These are phyloP conservation scores for Parathielavia hyrcaniae DNA, from an alignment of 495 filamentous ascomycete genomes.

Conservation along the genomic window DNA sequence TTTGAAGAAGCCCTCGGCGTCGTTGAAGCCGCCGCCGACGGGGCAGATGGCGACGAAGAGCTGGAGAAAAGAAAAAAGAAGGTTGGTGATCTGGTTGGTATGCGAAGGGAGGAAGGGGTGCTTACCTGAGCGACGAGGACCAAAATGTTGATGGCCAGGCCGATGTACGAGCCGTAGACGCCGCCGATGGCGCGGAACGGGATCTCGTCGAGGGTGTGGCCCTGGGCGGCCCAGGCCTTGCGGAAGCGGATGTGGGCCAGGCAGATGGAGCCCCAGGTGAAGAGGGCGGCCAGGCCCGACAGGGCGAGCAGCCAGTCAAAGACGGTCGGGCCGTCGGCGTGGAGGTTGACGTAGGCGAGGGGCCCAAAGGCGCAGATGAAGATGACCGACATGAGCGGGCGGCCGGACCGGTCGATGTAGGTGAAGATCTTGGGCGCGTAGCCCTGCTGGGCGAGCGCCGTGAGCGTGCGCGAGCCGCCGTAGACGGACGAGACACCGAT, in stretches of 20 bases:
- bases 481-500: slow-evolving; percentile 63
- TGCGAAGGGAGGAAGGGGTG: no score
- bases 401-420: slow-evolving; percentile 54
- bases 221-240: slow-evolving; percentile 56
- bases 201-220: slow-evolving; percentile 60
- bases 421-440: slow-evolving; percentile 53
- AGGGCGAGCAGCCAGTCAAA: slow-evolving; percentile 66
- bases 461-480: slow-evolving; percentile 62
- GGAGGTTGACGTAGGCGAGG: slow-evolving; percentile 51
- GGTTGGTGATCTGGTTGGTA: background rate
- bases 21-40: slow-evolving; percentile 39
- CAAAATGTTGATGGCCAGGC: slow-evolving; percentile 53
- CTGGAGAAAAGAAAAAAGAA: slow-evolving; percentile 25
- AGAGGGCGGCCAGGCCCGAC: slow-evolving; percentile 62
- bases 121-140: slow-evolving; percentile 58
- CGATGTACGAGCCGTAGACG: slow-evolving; percentile 60
- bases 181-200: slow-evolving; percentile 62
- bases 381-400: slow-evolving; percentile 49
- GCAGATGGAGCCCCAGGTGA: slow-evolving; percentile 70
- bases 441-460: slow-evolving; percentile 54
- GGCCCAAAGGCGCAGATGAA: slow-evolving; percentile 45
- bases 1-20: slow-evolving; percentile 62
- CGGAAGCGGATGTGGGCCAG: slow-evolving; percentile 63
- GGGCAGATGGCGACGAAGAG: slow-evolving; percentile 50
- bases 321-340: slow-evolving; percentile 41